Evolutionary conservation across 768 basidiomycete genomes (phyloP).

Genomic region (Boletus subcaerulescens): DNA sequence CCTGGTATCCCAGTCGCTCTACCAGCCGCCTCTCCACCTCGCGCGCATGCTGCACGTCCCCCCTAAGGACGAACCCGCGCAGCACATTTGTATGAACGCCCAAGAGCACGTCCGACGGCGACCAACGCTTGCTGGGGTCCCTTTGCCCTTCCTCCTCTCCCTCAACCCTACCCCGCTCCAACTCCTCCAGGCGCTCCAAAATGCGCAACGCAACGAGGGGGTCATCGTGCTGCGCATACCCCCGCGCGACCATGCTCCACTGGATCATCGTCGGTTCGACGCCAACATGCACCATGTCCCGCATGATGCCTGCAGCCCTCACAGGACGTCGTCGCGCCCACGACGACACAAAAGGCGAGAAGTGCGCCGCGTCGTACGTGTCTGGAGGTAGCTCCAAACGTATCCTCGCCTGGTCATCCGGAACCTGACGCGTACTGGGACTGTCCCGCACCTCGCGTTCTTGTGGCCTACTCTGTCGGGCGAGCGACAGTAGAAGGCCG

Average conservation of each 20-base stretch:
- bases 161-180: neutral
- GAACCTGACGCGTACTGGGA: too few relatives aligned
- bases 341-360: slow-evolving; percentile 51
- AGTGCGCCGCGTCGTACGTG: slow-evolving; percentile 38
- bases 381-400: slow-evolving; percentile 20
- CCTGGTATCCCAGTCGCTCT: slow-evolving; percentile 20
- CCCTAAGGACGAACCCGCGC: slow-evolving; percentile 35
- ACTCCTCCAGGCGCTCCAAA: slow-evolving; percentile 41
- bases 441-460: neutral
- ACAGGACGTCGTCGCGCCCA: slow-evolving; percentile 32
- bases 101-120: slow-evolving; percentile 17
- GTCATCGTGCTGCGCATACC: slow-evolving; percentile 42
- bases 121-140: neutral
- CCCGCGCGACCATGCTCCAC: slow-evolving; percentile 47
- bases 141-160: neutral
- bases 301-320: slow-evolving; percentile 39
- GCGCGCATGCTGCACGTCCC: slow-evolving; percentile 28
- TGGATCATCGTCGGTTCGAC: slow-evolving; percentile 46
- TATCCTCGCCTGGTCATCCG: too few relatives aligned
- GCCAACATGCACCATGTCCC: slow-evolving; percentile 51
- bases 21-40: slow-evolving; percentile 30
- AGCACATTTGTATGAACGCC: slow-evolving; percentile 39
- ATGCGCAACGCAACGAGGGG: slow-evolving; percentile 36
- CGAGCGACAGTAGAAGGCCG: slow-evolving; percentile 35
- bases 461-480: slow-evolving; percentile 4